A percentile compares a stretch with the other conserved stretches of the same genome.
These are phyloP conservation scores for Pythium utonaiense DNA, from an alignment of 352 stramenopile species.

Conservation along the genomic window DNA sequence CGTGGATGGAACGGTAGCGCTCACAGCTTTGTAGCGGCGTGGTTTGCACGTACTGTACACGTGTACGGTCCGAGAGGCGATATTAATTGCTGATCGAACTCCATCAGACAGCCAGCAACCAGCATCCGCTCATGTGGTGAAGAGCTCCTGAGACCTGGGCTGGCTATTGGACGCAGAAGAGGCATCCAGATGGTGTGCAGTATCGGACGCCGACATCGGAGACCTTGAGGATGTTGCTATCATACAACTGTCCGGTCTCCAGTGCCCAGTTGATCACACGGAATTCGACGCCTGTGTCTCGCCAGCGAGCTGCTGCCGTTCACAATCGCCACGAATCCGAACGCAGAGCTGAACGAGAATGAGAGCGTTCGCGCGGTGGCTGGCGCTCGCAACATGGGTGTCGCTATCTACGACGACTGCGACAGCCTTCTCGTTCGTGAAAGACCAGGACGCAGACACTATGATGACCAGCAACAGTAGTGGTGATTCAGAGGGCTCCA, in stretches of 20 bases:
- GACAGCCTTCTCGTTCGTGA: too few relatives aligned
- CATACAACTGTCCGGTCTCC: not conserved
- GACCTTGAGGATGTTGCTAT: not conserved
- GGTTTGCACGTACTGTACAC: too few relatives aligned
- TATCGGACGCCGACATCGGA: too few relatives aligned
- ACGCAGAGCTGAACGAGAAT: not conserved
- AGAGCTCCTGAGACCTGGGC: not conserved
- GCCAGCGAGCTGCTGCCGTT: too few relatives aligned
- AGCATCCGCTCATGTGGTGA: not conserved
- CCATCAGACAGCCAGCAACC: not conserved
- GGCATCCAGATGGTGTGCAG: not conserved
- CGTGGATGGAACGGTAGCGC: too few relatives aligned
- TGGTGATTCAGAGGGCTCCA: too few relatives aligned
- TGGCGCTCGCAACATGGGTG: not conserved
- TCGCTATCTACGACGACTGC: not conserved
- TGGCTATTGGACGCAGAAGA: not conserved
- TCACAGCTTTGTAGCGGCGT: too few relatives aligned
- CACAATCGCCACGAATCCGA: not conserved
- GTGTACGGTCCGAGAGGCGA: too few relatives aligned
- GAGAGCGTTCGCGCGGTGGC: not conserved
- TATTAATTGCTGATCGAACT: not conserved
- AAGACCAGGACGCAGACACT: too few relatives aligned
- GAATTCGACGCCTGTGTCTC: not conserved
- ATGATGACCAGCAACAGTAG: not conserved
- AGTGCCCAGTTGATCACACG: too few relatives aligned